Base-by-base conservation (phyloP, 495 filamentous ascomycete species). In the Neurospora africana region DNA sequence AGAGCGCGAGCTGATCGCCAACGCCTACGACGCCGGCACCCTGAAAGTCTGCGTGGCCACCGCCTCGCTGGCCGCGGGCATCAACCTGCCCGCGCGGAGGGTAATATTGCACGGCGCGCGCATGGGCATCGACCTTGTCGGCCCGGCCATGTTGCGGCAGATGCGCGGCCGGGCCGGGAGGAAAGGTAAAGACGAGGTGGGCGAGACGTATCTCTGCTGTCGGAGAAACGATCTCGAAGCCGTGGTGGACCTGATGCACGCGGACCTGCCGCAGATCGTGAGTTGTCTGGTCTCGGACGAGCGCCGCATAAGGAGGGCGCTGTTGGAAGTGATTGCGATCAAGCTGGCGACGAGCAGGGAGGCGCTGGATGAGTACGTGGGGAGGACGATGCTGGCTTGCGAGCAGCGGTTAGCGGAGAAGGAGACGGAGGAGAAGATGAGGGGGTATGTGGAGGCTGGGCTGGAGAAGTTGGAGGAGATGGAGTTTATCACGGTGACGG, bases 101-200 rank as follows among this genome's bases (percentile, higher is more conserved):
- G 92, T 95, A 4, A 93, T 95, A 43, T 87, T 95, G 37, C 90
- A 93, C 76, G 89, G 89, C 35, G 92, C 89, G 37, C 84, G 90
- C 19, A 93, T 93, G 92, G 92, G 92, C 10, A 86, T 90, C 23
- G 90, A 94, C 67, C 81, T 93, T 33, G 88, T 94, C 43, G 91
- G 90, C 0, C 92, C 92, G 4, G 88, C 92, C 30, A 91, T 93
- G 89, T 81, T 93, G 85, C 87, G 91, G 43, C 92, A 95, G 81
- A 95, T 94, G 92, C 88, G 91, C 75, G 92, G 92, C 15, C 87
- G 92, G 71, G 92, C 92, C 30, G 92, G 92, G 35, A 89, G 92
- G 71, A 94, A 94, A 78, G 92, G 92, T 15, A 94, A 93, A 73
- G 92, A 94, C 71, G 90, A 92, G 33, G 80, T 90, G 61, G 92